Conservation (phyloP, 192 early-diverging fungal species). For the Backusella parvicylindrica region DNA sequence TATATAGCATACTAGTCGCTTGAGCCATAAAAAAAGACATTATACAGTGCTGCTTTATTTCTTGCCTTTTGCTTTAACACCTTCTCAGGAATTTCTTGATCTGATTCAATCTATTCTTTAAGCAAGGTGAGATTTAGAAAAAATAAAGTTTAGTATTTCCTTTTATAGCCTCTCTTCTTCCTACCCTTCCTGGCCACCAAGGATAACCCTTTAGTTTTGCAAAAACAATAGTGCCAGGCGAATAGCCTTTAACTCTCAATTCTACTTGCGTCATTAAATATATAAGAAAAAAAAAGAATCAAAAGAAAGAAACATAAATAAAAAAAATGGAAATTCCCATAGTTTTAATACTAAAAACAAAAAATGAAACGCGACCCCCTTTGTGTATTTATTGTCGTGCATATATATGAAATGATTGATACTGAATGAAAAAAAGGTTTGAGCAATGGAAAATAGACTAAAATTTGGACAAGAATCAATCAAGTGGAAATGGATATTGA, state of each 20-base stretch:
- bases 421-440: no score
- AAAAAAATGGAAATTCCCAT: not conserved
- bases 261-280: not conserved
- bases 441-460: no score
- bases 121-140: not conserved
- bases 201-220: constrained; percentile 59
- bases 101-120: constrained; percentile 38
- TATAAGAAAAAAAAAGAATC: not conserved
- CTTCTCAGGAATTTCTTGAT: constrained; percentile 26
- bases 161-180: not conserved
- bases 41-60: constrained; percentile 27
- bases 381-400: not conserved
- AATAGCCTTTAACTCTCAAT: constrained; percentile 16
- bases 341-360: not conserved
- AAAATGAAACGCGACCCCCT: constrained; percentile 1
- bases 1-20: constrained; percentile 37
- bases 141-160: not conserved
- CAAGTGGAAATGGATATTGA: no score
- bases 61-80: constrained; percentile 38
- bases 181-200: constrained; percentile 63
- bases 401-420: no score
- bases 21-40: constrained; percentile 40
- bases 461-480: no score
- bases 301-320: not conserved
- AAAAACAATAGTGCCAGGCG: constrained; percentile 53